A percentile compares a stretch with the other conserved stretches of the same genome.
Evolutionary conservation across 192 early-diverging fungal genomes (phyloP).

Genomic region (Coemansia interrupta): DNA sequence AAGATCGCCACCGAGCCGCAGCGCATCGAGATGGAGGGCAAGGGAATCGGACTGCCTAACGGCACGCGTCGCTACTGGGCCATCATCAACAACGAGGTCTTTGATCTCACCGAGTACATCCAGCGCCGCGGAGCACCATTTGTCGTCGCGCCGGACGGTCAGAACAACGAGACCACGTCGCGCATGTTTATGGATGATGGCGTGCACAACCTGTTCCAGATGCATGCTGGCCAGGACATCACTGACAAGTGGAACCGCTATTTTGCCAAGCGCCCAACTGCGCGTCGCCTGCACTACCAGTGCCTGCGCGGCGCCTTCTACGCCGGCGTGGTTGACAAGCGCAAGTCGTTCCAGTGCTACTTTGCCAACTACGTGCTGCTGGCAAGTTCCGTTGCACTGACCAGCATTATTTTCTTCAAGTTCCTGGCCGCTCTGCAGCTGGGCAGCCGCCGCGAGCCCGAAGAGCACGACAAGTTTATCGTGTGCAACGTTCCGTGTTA

Average conservation of each 20-base stretch:
- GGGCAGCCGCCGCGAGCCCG: conserved; percentile 66
- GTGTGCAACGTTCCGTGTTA: conserved; percentile 95
- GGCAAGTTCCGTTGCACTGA: conserved; percentile 74
- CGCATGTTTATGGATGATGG: conserved; percentile 62
- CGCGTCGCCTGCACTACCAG: conserved; percentile 54
- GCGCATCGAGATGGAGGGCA: conserved; percentile 57
- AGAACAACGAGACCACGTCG: conserved; percentile 36
- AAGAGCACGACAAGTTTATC: conserved; percentile 89
- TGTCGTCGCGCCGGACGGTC: conserved; percentile 46
- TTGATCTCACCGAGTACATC: conserved; percentile 69
- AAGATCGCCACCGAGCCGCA: conserved; percentile 60
- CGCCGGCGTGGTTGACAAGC: conserved; percentile 77
- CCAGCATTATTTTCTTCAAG: conserved; percentile 83
- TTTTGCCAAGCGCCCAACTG: conserved; percentile 43
- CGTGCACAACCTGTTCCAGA: conserved; percentile 64
- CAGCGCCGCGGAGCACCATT: conserved; percentile 53
- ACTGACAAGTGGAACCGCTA: conserved; percentile 58
- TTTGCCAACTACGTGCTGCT: conserved; percentile 83
- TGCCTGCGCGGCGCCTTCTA: conserved; percentile 84
- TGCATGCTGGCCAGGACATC: conserved; percentile 63
- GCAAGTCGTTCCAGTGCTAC: conserved; percentile 72
- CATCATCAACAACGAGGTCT: conserved; percentile 67
- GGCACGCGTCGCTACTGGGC: conserved; percentile 55
- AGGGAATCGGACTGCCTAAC: conserved; percentile 43
- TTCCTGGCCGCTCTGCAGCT: conserved; percentile 90